A percentile compares a stretch with the other conserved stretches of the same genome.
phyloP scores from a whole-genome alignment of 768 basidiomycete genomes.

The Suillus spraguei region DNA sequence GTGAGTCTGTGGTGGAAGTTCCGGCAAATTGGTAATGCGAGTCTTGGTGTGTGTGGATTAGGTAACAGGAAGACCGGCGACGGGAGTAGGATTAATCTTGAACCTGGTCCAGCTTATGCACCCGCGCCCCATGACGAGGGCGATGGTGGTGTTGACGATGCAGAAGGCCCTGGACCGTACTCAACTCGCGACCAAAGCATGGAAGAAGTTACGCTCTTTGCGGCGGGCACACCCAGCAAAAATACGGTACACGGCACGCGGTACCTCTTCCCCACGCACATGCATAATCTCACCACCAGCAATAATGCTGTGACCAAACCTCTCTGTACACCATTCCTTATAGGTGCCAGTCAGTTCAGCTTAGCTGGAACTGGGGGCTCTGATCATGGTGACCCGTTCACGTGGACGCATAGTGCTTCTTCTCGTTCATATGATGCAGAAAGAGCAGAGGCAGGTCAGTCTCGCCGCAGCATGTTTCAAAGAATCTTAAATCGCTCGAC shows the following conservation, averaged over 20 bases:
- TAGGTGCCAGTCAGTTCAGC: constrained; percentile 23
- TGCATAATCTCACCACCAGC: constrained; percentile 14
- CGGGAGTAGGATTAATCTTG: constrained; percentile 16
- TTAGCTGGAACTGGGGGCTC: constrained; percentile 26
- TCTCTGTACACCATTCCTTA: constrained; percentile 9
- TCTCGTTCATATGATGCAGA: background rate
- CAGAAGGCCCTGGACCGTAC: constrained; percentile 13
- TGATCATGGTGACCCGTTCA: constrained; percentile 31
- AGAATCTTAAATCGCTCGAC: background rate
- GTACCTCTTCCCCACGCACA: constrained; percentile 21
- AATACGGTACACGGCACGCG: constrained; percentile 30
- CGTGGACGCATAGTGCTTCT: constrained; percentile 1
- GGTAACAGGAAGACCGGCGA: background rate
- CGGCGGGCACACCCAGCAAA: constrained; percentile 32
- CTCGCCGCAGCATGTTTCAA: constrained; percentile 6
- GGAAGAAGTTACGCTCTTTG: constrained; percentile 30
- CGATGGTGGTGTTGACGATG: constrained; percentile 17
- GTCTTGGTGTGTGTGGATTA: background rate
- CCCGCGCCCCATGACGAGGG: constrained; percentile 19
- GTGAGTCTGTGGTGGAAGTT: constrained; percentile 16
- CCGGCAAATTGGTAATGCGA: constrained; percentile 4
- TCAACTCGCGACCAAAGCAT: constrained; percentile 18
- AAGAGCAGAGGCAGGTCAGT: background rate
- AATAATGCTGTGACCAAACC: constrained; percentile 7
- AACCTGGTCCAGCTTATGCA: constrained; percentile 29